Conservation (phyloP, 2,329 filamentous ascomycete genomes). For the Coniochaeta pulveracea region DNA sequence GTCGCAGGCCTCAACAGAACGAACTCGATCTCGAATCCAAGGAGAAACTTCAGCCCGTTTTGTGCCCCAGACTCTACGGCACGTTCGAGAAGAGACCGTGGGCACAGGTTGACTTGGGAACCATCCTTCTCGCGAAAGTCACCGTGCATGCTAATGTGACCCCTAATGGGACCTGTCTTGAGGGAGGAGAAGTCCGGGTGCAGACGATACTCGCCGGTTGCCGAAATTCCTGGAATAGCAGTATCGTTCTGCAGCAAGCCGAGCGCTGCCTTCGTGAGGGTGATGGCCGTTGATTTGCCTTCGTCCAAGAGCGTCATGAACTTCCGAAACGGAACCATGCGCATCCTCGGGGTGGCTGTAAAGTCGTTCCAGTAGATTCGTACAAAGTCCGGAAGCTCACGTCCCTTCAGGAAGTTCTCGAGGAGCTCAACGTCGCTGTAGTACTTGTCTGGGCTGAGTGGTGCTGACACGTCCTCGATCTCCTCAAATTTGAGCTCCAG, state of each 20-base stretch:
- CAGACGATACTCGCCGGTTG: constrained; percentile 55
- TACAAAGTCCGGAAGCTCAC: constrained; percentile 50
- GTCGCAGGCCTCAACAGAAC: constrained; percentile 47
- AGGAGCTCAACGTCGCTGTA: constrained; percentile 21
- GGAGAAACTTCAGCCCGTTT: constrained; percentile 44
- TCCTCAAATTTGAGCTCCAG: constrained; percentile 36
- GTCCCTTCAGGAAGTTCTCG: constrained; percentile 40
- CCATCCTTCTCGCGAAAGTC: constrained; percentile 51
- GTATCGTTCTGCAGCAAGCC: constrained; percentile 58
- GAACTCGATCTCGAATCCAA: constrained; percentile 78
- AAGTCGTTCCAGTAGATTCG: constrained; percentile 71
- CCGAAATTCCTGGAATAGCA: constrained; percentile 37
- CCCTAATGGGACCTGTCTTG: constrained; percentile 42
- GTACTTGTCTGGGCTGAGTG: constrained; percentile 12
- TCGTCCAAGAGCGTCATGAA: constrained; percentile 36
- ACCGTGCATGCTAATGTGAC: constrained; percentile 55
- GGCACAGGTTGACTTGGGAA: constrained; percentile 43
- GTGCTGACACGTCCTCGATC: constrained; percentile 13
- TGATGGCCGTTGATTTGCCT: constrained; percentile 34
- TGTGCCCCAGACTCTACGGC: constrained; percentile 38
- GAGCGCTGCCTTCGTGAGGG: constrained; percentile 52
- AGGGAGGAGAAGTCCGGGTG: constrained; percentile 56
- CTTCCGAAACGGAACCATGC: constrained; percentile 54
- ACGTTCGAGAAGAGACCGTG: constrained; percentile 49
- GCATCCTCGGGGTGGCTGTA: constrained; percentile 55